These are phyloP conservation scores for Globisporangium spinosum DNA, from an alignment of 352 stramenopile genomes.

Conservation along the genomic window DNA sequence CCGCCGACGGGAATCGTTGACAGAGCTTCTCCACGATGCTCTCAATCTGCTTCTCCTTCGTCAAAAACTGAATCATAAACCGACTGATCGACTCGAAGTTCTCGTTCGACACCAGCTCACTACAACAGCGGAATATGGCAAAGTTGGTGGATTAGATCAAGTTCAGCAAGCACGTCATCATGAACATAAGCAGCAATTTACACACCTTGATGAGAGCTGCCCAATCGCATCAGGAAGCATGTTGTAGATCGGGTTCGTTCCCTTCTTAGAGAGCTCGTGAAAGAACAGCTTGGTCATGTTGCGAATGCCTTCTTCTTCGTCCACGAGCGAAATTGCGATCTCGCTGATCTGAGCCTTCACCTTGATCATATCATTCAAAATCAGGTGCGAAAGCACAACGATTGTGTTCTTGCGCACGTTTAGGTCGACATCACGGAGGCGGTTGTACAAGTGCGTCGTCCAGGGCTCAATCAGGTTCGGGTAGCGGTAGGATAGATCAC, in stretches of 20 bases:
- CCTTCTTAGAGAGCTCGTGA: conserved; percentile 94
- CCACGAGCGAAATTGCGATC: conserved; percentile 94
- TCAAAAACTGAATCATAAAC: conserved; percentile 97
- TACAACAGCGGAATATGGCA: conserved; percentile 20
- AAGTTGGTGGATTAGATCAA: not conserved
- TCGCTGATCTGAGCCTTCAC: conserved; percentile 95
- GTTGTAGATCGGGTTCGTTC: conserved; percentile 98
- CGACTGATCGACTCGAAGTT: conserved; percentile 92
- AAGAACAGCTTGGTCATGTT: conserved; percentile 96
- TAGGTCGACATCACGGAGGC: conserved; percentile 87
- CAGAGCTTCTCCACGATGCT: conserved; percentile 91
- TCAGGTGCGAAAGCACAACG: conserved; percentile 97
- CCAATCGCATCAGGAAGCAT: conserved; percentile 97
- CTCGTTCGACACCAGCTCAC: conserved; percentile 75
- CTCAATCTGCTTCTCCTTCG: conserved; percentile 92
- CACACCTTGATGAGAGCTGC: conserved; percentile 81
- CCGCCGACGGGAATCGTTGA: conserved; percentile 89
- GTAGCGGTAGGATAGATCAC: conserved; percentile 97
- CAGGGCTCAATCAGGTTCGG: conserved; percentile 98
- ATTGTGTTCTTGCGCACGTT: conserved; percentile 95
- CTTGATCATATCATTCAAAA: conserved; percentile 99
- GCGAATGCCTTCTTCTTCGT: conserved; percentile 90
- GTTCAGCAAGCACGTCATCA: not conserved
- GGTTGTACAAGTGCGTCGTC: conserved; percentile 94
- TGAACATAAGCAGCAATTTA: not conserved